Evolutionary conservation across 2,329 filamentous ascomycete genomes (phyloP), one percentile per base, ranked within the genome.

Genomic region (Penicillium sp.): DNA sequence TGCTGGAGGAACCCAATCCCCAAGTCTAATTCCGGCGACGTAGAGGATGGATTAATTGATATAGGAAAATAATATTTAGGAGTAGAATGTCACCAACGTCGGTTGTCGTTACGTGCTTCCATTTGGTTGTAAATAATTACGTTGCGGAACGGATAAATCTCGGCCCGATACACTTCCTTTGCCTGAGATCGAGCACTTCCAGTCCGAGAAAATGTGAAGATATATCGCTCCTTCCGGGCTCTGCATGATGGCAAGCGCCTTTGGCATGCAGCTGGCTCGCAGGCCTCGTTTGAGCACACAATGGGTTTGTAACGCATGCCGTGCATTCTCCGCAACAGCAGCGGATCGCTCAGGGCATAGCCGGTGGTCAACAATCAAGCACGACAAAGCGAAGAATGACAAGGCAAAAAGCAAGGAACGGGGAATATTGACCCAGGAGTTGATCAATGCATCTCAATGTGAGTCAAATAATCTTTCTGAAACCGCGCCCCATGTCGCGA

Each of bases 291-390:
- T 57, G 14, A 28, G 20, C 8, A 54, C 50, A 16, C 60, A 42
- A 28, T 51, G 61, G 59, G 52, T 61, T 24, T 67, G 65, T 47
- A 53, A 61, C 33, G 43, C 55, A 11, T 71, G 74, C 57, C 80
- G 82, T 54, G 66, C 71, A 35, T 79, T 87, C 59, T 71, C 71
- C 55, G 77, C 76, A 16, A 79, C 77, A 16, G 62, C 78, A 8
- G 57, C 65, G 7, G 67, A 74, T 14, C 73, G 75, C 59, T 86
- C 88, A 23, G 91, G 91, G 14, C 91, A 96, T 75, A 96, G 88
- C 73, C 89, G 91, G 71, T 99, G 94, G 94, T 91, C 91, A 57
- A 96, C 94, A 68, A 97, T 97, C 75, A 90, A 88, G 69, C 94
- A 97, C 73, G 91, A 94, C 72, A 99, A 99, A 74, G 91, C 88